Evolutionary conservation across 1,139 yeast genomes (phyloP), one percentile per base, ranked within the genome.

Genomic region (Protomyces lactucae-debilis): DNA sequence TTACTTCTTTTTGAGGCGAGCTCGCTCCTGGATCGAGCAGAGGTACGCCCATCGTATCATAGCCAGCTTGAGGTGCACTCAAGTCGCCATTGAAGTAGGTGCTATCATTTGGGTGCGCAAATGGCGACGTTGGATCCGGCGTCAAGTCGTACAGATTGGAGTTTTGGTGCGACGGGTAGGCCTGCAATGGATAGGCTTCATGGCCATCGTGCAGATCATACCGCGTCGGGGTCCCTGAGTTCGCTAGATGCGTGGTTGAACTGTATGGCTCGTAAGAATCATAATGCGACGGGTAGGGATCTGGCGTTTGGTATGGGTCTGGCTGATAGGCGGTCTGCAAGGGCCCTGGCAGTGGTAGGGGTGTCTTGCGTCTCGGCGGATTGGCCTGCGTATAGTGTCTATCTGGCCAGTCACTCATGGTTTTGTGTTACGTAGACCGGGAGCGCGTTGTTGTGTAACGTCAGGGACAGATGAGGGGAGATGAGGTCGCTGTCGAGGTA

Each of bases 131-230:
- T 10, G 63, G 63, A 59, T 55, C 46, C 3, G 63, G 63, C 10
- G 63, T 52, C 35, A 35, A 28, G 25, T 52, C 52, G 18, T 59
- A 59, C 14, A 40, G 57, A 9, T 55, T 25, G 28, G 61, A 55
- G 14, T 51, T 36, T 52, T 52, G 52, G 14, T 55, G 55, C 23
- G 52, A 52, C 18, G 63, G 63, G 23, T 52, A 59, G 12, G 45
- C 43, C 23, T 59, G 63, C 43, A 59, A 16, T 8, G 63, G 63
- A 32, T 59, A 59, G 10, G 63, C 52, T 43, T 59, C 63, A n/a
- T 59, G 43, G 16, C 18, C 40, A 9, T 39, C 52, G 9, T 52
- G 51, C 32, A 43, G 21, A 10, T 40, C 57, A 18, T 59, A 59
- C 12, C 28, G 53, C 39, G 63, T 32, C 9, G 39, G 35, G 12